Conservation (phyloP, 805 yeast species). For the Wickerhamomyces chambardii region DNA sequence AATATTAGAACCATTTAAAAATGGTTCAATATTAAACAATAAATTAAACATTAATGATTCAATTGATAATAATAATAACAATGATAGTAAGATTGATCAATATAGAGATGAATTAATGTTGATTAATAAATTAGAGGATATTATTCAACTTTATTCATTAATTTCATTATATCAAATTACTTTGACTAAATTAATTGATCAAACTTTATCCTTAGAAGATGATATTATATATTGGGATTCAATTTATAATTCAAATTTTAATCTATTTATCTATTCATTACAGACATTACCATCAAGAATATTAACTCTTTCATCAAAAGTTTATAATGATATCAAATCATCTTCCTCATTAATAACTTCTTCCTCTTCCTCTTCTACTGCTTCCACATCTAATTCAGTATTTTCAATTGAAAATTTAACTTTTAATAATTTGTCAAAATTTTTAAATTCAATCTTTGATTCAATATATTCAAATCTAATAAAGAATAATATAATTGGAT, state of each 20-base stretch:
- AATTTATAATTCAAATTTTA: conserved; percentile 21
- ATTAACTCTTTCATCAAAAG: conserved; percentile 4
- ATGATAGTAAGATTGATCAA: too few species aligned
- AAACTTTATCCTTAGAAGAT: conserved; percentile 32
- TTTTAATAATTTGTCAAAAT: too few species aligned
- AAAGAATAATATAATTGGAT: conserved; percentile 8
- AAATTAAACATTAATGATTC: not conserved
- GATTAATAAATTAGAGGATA: conserved; percentile 15
- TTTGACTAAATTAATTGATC: conserved; percentile 23
- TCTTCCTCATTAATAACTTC: too few species aligned
- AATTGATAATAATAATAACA: not conserved
- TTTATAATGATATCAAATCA: conserved; percentile 21
- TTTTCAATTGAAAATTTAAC: too few species aligned
- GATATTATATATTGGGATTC: conserved; percentile 40
- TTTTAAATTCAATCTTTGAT: not conserved
- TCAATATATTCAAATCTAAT: conserved; percentile 11
- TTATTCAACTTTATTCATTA: conserved; percentile 21
- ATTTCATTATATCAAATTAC: conserved; percentile 24
- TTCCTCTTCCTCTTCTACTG: too few species aligned
- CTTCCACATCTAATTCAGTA: too few species aligned
- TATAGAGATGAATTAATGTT: conserved; percentile 10
- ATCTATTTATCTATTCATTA: conserved; percentile 25
- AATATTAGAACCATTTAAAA: conserved; percentile 5
- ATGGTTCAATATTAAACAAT: conserved; percentile 2
- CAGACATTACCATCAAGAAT: conserved; percentile 28